Conservation (phyloP, 1,139 yeast species). For the Lodderomyces beijingensis region DNA sequence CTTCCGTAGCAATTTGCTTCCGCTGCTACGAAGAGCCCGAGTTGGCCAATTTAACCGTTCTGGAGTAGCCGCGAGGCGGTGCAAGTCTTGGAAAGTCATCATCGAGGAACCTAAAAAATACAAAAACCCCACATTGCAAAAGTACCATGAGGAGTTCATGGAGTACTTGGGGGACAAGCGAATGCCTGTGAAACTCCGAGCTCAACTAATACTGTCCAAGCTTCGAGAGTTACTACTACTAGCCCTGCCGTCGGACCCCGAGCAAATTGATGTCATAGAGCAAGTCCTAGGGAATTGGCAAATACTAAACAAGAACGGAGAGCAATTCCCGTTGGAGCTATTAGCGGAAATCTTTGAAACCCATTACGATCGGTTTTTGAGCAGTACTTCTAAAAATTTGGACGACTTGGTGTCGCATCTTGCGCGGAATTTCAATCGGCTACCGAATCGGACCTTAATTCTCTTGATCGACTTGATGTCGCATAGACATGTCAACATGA, state of each 20-base stretch:
- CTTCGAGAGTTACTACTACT: slow-evolving; percentile 1
- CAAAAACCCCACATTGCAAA: slow-evolving; percentile 5
- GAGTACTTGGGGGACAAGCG: slow-evolving; percentile 4
- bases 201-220: slow-evolving; percentile 5
- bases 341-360: slow-evolving; percentile 7
- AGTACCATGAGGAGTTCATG: slow-evolving; percentile 7
- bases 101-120: slow-evolving; percentile 9
- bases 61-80: too few relatives aligned
- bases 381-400: not conserved
- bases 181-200: slow-evolving; percentile 4
- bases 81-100: slow-evolving; percentile 2
- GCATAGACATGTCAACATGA: slow-evolving; percentile 12
- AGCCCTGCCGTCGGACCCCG: slow-evolving; percentile 1
- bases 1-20: too few relatives aligned
- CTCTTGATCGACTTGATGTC: slow-evolving; percentile 20
- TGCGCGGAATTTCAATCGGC: slow-evolving; percentile 10
- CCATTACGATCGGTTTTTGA: slow-evolving; percentile 3
- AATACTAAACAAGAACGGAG: not conserved
- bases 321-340: slow-evolving; percentile 6
- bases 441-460: slow-evolving; percentile 20
- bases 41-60: too few relatives aligned
- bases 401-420: slow-evolving; percentile 5
- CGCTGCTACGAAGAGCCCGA: too few relatives aligned
- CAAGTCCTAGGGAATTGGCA: not conserved
- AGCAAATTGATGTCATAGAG: slow-evolving; percentile 1